Base-by-base conservation (phyloP, 2,329 filamentous ascomycete species). In the Fusarium tupiense region DNA sequence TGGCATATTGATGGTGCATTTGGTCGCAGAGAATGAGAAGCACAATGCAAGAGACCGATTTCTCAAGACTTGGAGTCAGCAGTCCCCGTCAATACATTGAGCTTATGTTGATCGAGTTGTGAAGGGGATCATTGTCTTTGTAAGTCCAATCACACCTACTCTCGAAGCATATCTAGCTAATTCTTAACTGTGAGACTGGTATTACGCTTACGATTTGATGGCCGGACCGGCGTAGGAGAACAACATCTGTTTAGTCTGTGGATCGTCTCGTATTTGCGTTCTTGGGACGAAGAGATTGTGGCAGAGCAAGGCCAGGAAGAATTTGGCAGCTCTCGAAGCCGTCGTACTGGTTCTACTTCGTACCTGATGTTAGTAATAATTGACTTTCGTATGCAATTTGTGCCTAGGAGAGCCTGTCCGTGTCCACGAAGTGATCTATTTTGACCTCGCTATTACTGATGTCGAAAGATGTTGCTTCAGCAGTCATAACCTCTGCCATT, bases 381-480 rank as follows among this genome's bases (percentile, higher is more conserved):
- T 33, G 14, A 33, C 8, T 16, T 11, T 5, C 6, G 20, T 50
- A 3, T 33, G 16, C 0, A 5, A 10, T 19, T 13, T 31, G 10
- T 8, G 20, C 14, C 10, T 8, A 0, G 4, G 14, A 31, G 3
- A 33, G 4, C 22, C 8, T 50, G 47, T 19, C 8, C 16, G 5
- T n/a, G 2, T 50, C 16, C 11, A 13, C 11, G 1, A 9, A 33
- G 16, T n/a, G 47, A 17, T 50, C 3, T 10, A 12, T 31, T n/a
- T 17, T 5, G 10, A 43, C 8, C 13, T 43, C 9, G 17, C 1
- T 24, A 24, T 44, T 24, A 2, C 3, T 24, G 6, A 8, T 24
- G 0, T 44, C 9, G 41, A 8, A 6, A 44, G 3, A 44, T 10
- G 9, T 17, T 24, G 41, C n/a, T 1, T 17, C 17, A 3, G 0